phyloP scores from a whole-genome alignment of 2,329 filamentous ascomycete species.

The Phialemonium atrogriseum region DNA sequence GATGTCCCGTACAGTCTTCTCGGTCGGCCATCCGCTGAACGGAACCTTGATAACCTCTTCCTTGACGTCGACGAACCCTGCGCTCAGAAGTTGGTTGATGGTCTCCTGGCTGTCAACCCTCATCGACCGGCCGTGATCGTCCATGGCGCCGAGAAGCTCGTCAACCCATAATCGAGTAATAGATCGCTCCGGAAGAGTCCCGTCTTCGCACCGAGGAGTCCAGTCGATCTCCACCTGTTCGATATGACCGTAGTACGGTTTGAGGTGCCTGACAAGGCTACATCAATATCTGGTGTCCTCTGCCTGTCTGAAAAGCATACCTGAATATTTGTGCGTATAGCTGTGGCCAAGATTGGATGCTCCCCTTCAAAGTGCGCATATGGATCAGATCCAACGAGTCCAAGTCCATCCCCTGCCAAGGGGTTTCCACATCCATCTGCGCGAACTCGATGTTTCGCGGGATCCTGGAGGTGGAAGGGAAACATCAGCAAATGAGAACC shows the following conservation, averaged over 20 bases:
- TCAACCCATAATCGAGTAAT: conserved; percentile 61
- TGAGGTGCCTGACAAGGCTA: conserved; percentile 54
- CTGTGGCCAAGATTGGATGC: conserved; percentile 65
- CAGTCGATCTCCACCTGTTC: conserved; percentile 91
- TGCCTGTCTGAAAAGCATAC: conserved; percentile 31
- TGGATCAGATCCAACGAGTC: conserved; percentile 75
- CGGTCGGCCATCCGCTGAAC: conserved; percentile 63
- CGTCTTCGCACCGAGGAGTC: conserved; percentile 62
- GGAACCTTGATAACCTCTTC: conserved; percentile 63
- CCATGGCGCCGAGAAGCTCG: conserved; percentile 60
- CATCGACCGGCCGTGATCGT: conserved; percentile 55
- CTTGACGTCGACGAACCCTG: conserved; percentile 74
- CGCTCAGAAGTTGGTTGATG: conserved; percentile 50
- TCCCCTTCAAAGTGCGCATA: conserved; percentile 69
- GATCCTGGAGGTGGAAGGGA: no score
- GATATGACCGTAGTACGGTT: conserved; percentile 64
- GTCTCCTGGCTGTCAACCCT: conserved; percentile 46
- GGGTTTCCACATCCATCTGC: conserved; percentile 69
- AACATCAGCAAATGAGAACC: conserved; percentile 7
- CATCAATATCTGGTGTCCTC: not conserved
- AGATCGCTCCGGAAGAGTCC: conserved; percentile 48
- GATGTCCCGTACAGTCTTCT: conserved; percentile 56
- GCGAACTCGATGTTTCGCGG: conserved; percentile 61
- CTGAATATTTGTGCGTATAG: conserved; percentile 64
- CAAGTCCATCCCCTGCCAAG: conserved; percentile 47